phyloP scores from a whole-genome alignment of 1,139 yeast genomes.

The Debaryomyces sp. region DNA sequence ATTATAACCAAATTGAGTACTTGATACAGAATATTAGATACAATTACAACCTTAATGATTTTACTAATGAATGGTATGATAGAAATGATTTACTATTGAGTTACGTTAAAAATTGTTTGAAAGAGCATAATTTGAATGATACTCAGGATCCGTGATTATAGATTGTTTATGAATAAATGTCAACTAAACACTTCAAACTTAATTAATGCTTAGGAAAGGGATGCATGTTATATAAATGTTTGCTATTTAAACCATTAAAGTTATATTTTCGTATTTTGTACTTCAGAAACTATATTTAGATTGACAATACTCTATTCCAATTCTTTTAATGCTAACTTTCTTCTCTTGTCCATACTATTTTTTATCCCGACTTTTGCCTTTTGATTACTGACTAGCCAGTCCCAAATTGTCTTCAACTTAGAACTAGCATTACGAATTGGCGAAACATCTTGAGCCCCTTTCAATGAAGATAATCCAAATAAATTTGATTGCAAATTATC shows the following conservation, averaged over 20 bases:
- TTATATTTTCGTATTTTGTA: background rate
- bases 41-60: conserved; percentile 23
- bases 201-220: background rate
- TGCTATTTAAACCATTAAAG: background rate
- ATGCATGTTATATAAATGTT: background rate
- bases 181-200: background rate
- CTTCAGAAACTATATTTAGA: background rate
- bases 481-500: conserved; percentile 36
- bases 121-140: conserved; percentile 8
- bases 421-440: conserved; percentile 30
- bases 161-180: background rate
- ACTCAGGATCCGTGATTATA: background rate
- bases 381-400: conserved; percentile 26
- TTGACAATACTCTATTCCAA: conserved; percentile 28
- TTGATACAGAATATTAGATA: conserved; percentile 28
- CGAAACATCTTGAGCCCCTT: conserved; percentile 40
- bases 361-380: conserved; percentile 20
- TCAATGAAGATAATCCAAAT: conserved; percentile 45
- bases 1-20: conserved; percentile 26
- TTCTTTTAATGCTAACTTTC: conserved; percentile 46
- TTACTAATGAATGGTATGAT: conserved; percentile 38
- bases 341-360: conserved; percentile 40
- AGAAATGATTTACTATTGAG: conserved; percentile 36
- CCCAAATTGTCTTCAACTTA: conserved; percentile 24
- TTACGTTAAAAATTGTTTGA: conserved; percentile 25